Percentiles rank a stretch among this genome's conserved stretches.
Evolutionary conservation across 1,284 basidiomycete species (phyloP).

Genomic region (Ustilago loliicola): DNA sequence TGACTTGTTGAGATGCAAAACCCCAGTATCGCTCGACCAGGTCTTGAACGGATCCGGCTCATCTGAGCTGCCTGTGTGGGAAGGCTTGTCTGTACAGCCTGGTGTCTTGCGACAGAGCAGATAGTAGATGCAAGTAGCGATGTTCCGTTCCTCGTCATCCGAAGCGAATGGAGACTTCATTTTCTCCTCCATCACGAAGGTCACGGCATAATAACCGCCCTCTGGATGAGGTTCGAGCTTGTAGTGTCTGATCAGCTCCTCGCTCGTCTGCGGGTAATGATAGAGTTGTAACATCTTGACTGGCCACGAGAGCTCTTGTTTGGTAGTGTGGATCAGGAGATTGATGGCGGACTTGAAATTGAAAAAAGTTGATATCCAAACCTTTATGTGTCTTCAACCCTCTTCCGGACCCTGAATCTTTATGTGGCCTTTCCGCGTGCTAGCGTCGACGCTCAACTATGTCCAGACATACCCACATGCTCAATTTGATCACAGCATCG

Average conservation of each 20-base stretch:
- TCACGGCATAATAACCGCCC: constrained; percentile 51
- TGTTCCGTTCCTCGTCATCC: constrained; percentile 32
- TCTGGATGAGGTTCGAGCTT: constrained; percentile 55
- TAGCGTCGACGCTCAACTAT: background rate
- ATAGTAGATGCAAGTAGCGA: constrained; percentile 55
- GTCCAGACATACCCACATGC: background rate
- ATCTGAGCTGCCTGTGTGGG: constrained; percentile 2
- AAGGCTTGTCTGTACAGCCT: constrained; percentile 25
- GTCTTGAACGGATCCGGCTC: constrained; percentile 39
- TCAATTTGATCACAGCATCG: background rate
- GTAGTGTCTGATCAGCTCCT: constrained; percentile 44
- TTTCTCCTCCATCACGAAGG: constrained; percentile 33
- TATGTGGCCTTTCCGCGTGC: background rate
- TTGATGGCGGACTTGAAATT: background rate
- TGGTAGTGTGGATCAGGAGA: background rate
- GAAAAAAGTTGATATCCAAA: background rate
- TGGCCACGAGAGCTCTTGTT: background rate
- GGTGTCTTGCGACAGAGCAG: constrained; percentile 43
- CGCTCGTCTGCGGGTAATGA: constrained; percentile 43
- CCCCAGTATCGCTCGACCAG: constrained; percentile 48
- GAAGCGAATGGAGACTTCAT: constrained; percentile 46
- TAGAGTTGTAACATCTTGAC: constrained; percentile 25
- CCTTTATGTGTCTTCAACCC: background rate
- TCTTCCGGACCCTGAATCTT: constrained; percentile 11
- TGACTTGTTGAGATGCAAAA: constrained; percentile 53